phyloP scores from a whole-genome alignment of 495 filamentous ascomycete genomes.

The Pyrenula massariospora region DNA sequence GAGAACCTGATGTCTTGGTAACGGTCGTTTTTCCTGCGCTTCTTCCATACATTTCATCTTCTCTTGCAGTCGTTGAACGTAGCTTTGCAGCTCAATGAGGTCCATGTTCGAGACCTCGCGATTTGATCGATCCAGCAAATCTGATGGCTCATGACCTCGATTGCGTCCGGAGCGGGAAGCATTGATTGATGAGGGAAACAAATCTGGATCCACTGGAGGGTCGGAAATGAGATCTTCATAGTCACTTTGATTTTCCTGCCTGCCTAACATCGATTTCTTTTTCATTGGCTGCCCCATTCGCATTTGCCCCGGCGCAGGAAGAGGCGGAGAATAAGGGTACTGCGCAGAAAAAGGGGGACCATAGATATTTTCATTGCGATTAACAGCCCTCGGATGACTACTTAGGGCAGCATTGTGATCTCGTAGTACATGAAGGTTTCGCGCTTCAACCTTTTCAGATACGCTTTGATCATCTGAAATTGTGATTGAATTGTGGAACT shows the following conservation, averaged over 20 bases:
- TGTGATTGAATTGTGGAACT: neutral
- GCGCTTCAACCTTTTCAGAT: neutral
- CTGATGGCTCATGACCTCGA: neutral
- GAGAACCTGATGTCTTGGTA: conserved; percentile 4
- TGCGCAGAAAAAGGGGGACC: too few species aligned
- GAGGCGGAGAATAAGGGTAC: too few species aligned
- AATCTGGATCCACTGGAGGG: too few species aligned
- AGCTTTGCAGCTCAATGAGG: conserved; percentile 2
- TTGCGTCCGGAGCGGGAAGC: neutral
- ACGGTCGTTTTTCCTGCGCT: neutral
- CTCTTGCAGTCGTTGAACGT: conserved; percentile 2
- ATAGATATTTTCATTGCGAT: too few species aligned
- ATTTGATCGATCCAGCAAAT: neutral
- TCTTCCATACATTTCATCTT: conserved; percentile 3
- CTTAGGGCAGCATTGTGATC: too few species aligned
- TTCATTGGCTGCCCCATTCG: neutral
- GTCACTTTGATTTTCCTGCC: too few species aligned
- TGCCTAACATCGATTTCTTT: neutral
- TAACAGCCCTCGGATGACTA: too few species aligned
- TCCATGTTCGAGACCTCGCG: neutral
- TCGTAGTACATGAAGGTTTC: neutral
- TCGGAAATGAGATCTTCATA: too few species aligned
- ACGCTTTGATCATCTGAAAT: neutral
- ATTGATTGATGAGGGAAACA: too few species aligned
- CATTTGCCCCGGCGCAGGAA: too few species aligned